Conservation (phyloP, 140 eudicot genomes). For the Anethum foeniculum region DNA sequence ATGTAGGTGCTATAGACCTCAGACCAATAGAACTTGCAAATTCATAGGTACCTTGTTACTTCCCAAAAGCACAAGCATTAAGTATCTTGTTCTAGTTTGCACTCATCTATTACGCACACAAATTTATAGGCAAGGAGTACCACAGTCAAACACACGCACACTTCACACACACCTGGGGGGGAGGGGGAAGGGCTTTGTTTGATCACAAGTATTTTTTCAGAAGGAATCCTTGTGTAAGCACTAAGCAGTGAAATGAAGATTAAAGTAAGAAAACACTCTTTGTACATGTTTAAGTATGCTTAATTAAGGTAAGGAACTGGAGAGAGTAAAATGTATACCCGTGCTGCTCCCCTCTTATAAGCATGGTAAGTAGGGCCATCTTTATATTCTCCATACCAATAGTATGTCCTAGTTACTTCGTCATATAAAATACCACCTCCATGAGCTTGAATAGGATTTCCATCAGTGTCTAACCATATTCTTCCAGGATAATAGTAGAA, state of each 20-base stretch:
- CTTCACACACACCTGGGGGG: too few relatives aligned
- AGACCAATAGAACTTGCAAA: not conserved
- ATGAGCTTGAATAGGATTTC: conserved; percentile 96
- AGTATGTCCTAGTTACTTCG: conserved; percentile 47
- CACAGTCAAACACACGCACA: not conserved
- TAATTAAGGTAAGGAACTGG: not conserved
- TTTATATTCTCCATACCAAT: conserved; percentile 95
- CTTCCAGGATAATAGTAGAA: conserved; percentile 75
- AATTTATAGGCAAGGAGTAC: not conserved
- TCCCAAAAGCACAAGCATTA: not conserved
- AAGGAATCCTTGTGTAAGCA: not conserved
- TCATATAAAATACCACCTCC: conserved; percentile 93
- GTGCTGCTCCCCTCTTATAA: conserved; percentile 82
- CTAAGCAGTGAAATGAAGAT: not conserved
- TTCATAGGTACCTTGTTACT: not conserved
- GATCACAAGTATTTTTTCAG: not conserved
- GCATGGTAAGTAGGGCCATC: conserved; percentile 94
- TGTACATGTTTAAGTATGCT: not conserved
- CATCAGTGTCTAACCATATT: conserved; percentile 96
- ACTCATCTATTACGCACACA: not conserved
- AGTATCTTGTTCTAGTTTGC: not conserved
- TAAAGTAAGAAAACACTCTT: not conserved
- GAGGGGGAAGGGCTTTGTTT: not conserved
- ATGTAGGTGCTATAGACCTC: not conserved
- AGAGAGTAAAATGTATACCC: conserved; percentile 45